Base-by-base conservation (phyloP, 306 rosid species). In the Fragaria vesca region DNA sequence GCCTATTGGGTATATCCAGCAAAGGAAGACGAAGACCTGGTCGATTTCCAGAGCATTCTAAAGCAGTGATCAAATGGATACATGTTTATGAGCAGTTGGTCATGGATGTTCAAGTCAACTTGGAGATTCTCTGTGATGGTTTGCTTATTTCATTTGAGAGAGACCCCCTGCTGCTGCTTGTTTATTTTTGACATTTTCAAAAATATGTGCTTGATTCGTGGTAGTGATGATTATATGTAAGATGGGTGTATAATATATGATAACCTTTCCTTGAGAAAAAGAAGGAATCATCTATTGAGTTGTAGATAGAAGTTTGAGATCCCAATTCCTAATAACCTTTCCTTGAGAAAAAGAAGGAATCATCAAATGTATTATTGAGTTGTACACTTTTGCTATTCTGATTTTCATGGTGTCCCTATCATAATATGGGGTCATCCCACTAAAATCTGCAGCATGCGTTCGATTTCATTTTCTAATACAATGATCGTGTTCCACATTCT, bases 21-120 rank as follows among this genome's bases (percentile, higher is more conserved):
- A 21, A 10, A 2, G 15, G 32, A 57, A 57, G 32, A 57, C 32
- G 63, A 57, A 21, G 32, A 57, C 63, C 32, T 57, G 30, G 63
- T 3, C 24, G 45, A 40, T 40, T 1, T n/a, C 3, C 6, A 5
- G 10, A n/a, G 28, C 4, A 55, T 55, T 55, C 26, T 55, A 24
- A 55, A 55, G 26, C 28, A 55, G 28, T 55, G 28, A 55, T 55
- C 62, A 55, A 55, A 4, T n/a, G 62, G 13, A 55, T 55, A 55
- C 62, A n/a, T 2, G 12, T 55, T 55, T 55, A 45, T 26, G 42
- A 43, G 34, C 24, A 69, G 12, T 46, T 6, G 43, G 51, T 1
- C 43, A 26, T 28, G 58, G 17, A 71, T 26, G 42, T 70, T 26
- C 42, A 12, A 28, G 60, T 71, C 74, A 71, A 48, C 74, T 71